Conservation (phyloP, 140 eudicot species). For the Oenanthe javanica region DNA sequence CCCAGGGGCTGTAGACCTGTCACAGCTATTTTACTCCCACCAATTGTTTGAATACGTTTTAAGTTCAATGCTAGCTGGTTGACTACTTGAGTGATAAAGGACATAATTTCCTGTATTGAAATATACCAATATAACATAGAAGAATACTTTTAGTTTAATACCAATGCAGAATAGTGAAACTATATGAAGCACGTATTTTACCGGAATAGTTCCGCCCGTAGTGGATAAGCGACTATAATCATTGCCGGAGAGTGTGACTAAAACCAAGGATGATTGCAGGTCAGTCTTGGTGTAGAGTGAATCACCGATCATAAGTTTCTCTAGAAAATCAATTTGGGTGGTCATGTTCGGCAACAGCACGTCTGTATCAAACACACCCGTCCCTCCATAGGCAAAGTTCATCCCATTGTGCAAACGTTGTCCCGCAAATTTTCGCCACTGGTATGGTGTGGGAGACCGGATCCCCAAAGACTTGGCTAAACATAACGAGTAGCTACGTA, state of each 20-base stretch:
- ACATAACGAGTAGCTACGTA: background rate
- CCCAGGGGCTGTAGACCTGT: slow-evolving; percentile 62
- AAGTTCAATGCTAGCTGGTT: slow-evolving; percentile 44
- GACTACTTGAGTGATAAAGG: slow-evolving; percentile 49
- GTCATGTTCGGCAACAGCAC: slow-evolving; percentile 66
- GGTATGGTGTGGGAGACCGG: slow-evolving; percentile 67
- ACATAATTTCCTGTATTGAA: slow-evolving; percentile 36
- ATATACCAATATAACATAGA: background rate
- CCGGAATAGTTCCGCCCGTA: slow-evolving; percentile 51
- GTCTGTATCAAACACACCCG: slow-evolving; percentile 76
- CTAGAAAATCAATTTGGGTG: slow-evolving; percentile 61
- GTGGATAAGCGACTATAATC: slow-evolving; percentile 46
- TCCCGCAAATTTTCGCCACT: slow-evolving; percentile 34
- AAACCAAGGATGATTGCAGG: slow-evolving; percentile 49
- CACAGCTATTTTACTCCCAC: slow-evolving; percentile 50
- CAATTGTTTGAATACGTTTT: slow-evolving; percentile 37
- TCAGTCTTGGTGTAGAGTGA: slow-evolving; percentile 43
- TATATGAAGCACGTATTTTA: background rate
- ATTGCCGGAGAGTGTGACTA: slow-evolving; percentile 66
- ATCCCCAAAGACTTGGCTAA: slow-evolving; percentile 70
- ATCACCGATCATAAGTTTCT: slow-evolving; percentile 26
- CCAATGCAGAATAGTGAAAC: background rate
- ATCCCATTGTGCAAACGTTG: slow-evolving; percentile 36
- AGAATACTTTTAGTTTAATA: background rate
- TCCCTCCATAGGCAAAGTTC: slow-evolving; percentile 88